A percentile compares a stretch with the other conserved stretches of the same genome.
Evolutionary conservation across 805 yeast genomes (phyloP).

Genomic region (Metschnikowia lochheadii): DNA sequence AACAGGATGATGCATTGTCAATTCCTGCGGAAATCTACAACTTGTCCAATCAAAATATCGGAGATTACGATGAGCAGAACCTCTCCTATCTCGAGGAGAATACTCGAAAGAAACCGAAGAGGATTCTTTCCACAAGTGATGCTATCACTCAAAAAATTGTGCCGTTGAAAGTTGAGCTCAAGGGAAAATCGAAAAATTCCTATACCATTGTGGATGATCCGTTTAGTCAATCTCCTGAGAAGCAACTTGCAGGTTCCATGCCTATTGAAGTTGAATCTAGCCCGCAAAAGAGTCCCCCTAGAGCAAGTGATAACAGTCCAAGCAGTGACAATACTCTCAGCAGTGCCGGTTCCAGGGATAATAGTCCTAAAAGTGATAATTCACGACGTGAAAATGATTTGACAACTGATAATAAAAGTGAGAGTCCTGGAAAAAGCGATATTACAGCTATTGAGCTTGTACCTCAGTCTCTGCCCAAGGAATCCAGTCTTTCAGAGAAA

Average conservation of each 20-base stretch:
- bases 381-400: too few relatives aligned
- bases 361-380: too few relatives aligned
- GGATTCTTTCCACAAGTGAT: not conserved
- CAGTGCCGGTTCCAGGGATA: too few relatives aligned
- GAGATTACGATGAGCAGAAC: slow-evolving; percentile 34
- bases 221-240: not conserved
- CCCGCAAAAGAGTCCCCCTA: not conserved
- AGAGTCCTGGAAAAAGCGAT: not conserved
- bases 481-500: not conserved
- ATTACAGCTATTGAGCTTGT: not conserved
- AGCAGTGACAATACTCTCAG: too few relatives aligned
- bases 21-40: slow-evolving; percentile 21
- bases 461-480: slow-evolving; percentile 5
- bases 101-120: not conserved
- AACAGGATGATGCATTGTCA: slow-evolving; percentile 5
- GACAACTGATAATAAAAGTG: too few relatives aligned
- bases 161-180: not conserved
- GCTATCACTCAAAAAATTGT: not conserved
- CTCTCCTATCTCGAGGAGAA: slow-evolving; percentile 24
- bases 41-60: slow-evolving; percentile 28
- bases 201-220: not conserved
- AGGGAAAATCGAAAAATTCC: not conserved
- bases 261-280: not conserved
- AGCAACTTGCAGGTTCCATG: not conserved
- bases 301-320: not conserved